Evolutionary conservation across 2,329 filamentous ascomycete genomes (phyloP), one percentile per base, ranked within the genome.

Genomic region (Verticillium longisporum): DNA sequence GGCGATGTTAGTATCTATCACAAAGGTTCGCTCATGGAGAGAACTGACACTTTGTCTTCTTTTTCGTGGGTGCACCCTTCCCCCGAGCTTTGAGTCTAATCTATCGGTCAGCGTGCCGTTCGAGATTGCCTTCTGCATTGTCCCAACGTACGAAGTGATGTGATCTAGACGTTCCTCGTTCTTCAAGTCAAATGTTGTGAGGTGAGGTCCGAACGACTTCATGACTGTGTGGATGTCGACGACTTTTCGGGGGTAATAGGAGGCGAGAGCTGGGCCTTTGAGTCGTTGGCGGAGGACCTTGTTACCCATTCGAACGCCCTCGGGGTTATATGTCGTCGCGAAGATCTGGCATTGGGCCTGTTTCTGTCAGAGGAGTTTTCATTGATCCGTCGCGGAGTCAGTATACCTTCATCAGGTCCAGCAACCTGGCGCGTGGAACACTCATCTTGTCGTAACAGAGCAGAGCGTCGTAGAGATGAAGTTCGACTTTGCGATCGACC

Each of bases 321-420:
- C 83, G 32, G 95, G 95, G 77, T 99, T 99, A 81, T 88, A 98
- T 59, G 88, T 93, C 58, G 90, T 91, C 70, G 88, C 88, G 81
- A 98, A 99, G 78, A 98, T 86, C 74, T 88, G 86, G 83, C 92
- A 97, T 88, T 93, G 92, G 71, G 85, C 84, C 93, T 97, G 69
- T 50, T 7, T 4, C 18, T 50, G 45, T 50, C 45, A 50, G 45
- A n/a, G 18, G 21, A 50, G 45, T 18, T 50, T 26, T 18, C n/a
- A 50, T 26, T 11, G 18, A 13, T 7, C 18, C 10, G n/a, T 11
- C 10, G 2, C 6, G 7, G n/a, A 50, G 34, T 3, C 1, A 3
- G 41, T 68, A 55, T 76, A 91, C 92, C 88, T 92, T 92, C 80
- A 94, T 85, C 65, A 97, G 83, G 72, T 92, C 89, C 66, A 88